Evolutionary conservation across 2,329 filamentous ascomycete genomes (phyloP), one percentile per base, ranked within the genome.

Genomic region (Coleophoma eucalyptorum): DNA sequence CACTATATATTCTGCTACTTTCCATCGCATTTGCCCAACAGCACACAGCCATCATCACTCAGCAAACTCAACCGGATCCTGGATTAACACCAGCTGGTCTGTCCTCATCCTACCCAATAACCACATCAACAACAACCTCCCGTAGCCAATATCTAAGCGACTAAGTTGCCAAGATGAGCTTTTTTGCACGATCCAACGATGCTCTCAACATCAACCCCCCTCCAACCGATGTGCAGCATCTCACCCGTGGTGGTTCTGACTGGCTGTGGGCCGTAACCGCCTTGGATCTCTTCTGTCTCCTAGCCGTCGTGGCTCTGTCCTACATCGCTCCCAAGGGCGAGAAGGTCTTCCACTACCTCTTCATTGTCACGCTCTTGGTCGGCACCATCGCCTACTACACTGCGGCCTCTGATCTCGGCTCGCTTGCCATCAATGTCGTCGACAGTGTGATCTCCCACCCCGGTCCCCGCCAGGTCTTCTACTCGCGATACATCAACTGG

Each of bases 331-430:
- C 69, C 11, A 71, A 82, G 46, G 79, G 83, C 26, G 65, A 61
- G 49, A 54, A 49, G 35, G 55, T 84, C 47, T 85, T 85, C 69
- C 79, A 85, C 67, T 84, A 85, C 71, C 78, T 86, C 58, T 82
- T 80, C 5, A 78, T 80, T 2, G 67, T 70, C 19, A 77, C 84
- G 48, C 78, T 79, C 41, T 74, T 81, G 53, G 75, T 82, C 12
- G 80, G 81, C 2, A 70, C 75, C 33, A 80, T 87, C 54, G 73
- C 82, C n/a, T 86, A 87, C 69, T 87, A 81, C 68, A 70, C 78
- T 54, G 83, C 86, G 79, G 83, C 75, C 19, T 79, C 80, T n/a
- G 81, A 84, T 61, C 71, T 87, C 1, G 83, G 83, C 40, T 81
- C 77, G 64, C 76, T 76, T 2, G 77, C 81, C 1, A 81, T 87